These are phyloP conservation scores for Ganoderma multipileum DNA, from an alignment of 1,284 basidiomycete genomes.

Conservation along the genomic window DNA sequence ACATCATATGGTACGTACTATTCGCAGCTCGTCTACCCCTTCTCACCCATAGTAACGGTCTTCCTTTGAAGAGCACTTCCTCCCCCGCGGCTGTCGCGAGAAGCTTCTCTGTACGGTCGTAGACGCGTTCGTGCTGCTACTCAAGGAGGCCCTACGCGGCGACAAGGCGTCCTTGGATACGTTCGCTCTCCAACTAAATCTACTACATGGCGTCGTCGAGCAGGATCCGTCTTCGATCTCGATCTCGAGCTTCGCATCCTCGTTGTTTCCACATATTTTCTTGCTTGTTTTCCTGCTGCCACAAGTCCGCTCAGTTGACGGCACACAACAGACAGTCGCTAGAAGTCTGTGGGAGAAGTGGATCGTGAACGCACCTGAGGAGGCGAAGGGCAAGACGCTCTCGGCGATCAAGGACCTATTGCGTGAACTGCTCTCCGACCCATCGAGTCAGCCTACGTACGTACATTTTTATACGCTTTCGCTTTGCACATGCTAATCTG, in stretches of 20 bases:
- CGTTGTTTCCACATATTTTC: slow-evolving; percentile 53
- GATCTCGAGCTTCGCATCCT: slow-evolving; percentile 15
- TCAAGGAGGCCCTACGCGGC: slow-evolving; percentile 46
- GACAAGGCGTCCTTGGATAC: slow-evolving; percentile 21
- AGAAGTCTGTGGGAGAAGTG: slow-evolving; percentile 36
- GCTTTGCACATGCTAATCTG: not conserved
- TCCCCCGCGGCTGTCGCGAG: slow-evolving; percentile 47
- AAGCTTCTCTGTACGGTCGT: slow-evolving; percentile 44
- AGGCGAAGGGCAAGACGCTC: slow-evolving; percentile 36
- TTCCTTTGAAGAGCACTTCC: slow-evolving; percentile 39
- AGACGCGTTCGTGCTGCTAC: slow-evolving; percentile 45
- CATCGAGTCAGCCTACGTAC: slow-evolving; percentile 36
- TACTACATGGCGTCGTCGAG: slow-evolving; percentile 43
- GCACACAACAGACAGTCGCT: slow-evolving; percentile 24
- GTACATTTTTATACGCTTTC: slow-evolving; percentile 23
- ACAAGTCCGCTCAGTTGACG: slow-evolving; percentile 32
- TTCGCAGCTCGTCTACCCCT: not conserved
- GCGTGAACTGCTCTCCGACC: slow-evolving; percentile 49
- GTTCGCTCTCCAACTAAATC: slow-evolving; percentile 39
- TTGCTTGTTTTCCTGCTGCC: slow-evolving; percentile 56
- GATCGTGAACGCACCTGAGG: slow-evolving; percentile 26
- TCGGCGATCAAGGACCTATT: slow-evolving; percentile 50
- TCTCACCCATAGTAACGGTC: not conserved
- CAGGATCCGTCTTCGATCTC: slow-evolving; percentile 29
- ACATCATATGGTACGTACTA: slow-evolving; percentile 42